Evolutionary conservation across 441 rosid genomes (phyloP).

Genomic region (Mallotus repandus): DNA sequence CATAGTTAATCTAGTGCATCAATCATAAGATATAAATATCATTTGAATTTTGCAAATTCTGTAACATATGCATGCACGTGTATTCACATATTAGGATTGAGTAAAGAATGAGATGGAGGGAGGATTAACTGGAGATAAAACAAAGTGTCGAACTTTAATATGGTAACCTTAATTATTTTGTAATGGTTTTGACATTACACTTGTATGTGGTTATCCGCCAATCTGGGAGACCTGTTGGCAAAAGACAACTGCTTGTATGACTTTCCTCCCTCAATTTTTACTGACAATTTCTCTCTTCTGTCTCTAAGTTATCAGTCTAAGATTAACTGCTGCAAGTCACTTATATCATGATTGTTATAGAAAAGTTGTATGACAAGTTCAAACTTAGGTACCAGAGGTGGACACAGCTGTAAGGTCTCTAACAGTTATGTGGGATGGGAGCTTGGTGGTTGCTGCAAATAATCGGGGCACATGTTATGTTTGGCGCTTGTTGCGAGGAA

Average conservation of each 20-base stretch:
- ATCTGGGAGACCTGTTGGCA: neutral
- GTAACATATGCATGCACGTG: neutral
- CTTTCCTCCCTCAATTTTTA: neutral
- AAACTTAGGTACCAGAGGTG: conserved; percentile 84
- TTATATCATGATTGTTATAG: neutral
- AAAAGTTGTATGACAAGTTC: neutral
- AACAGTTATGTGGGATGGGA: conserved; percentile 94
- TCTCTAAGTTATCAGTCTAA: neutral
- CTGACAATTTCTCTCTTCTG: neutral
- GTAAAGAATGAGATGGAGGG: too few relatives aligned
- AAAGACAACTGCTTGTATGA: neutral
- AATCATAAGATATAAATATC: neutral
- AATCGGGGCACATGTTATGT: conserved; percentile 91
- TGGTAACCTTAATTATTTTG: neutral
- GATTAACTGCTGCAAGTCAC: neutral
- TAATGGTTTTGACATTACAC: neutral
- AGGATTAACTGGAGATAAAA: neutral
- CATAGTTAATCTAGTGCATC: neutral
- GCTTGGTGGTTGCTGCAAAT: conserved; percentile 94
- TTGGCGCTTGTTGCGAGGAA: conserved; percentile 83
- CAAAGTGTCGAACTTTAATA: neutral
- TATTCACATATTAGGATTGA: neutral
- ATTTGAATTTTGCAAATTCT: neutral
- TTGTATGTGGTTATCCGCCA: neutral
- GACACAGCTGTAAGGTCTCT: conserved; percentile 87